Percentiles rank a stretch among this genome's conserved stretches.
phyloP scores from a whole-genome alignment of 2,329 filamentous ascomycete genomes.

The Penicillium sp. region DNA sequence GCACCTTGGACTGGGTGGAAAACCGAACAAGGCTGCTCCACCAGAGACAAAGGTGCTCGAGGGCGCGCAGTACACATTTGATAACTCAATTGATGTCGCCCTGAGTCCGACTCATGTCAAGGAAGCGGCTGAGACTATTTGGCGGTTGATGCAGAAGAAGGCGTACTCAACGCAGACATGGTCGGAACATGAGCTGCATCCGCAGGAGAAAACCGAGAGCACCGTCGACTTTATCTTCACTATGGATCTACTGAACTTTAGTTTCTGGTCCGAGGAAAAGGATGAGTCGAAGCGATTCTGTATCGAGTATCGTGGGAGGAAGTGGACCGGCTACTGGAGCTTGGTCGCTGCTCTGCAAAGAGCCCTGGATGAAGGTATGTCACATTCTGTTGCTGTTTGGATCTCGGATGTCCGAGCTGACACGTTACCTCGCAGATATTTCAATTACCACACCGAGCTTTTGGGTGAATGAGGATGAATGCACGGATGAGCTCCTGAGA shows the following conservation, averaged over 20 bases:
- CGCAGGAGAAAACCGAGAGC: constrained; percentile 70
- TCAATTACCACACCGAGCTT: constrained; percentile 85
- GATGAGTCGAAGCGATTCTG: constrained; percentile 68
- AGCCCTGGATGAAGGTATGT: constrained; percentile 75
- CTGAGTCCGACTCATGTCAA: constrained; percentile 80
- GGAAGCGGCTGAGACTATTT: constrained; percentile 72
- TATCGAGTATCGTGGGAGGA: constrained; percentile 72
- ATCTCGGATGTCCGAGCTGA: background rate
- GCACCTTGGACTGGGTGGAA: constrained; percentile 63
- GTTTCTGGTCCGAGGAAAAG: constrained; percentile 77
- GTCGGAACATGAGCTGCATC: constrained; percentile 85
- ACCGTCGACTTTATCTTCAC: constrained; percentile 92
- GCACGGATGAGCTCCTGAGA: constrained; percentile 66
- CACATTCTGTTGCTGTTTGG: background rate
- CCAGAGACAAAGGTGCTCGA: constrained; percentile 78
- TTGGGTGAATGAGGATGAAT: constrained; percentile 73
- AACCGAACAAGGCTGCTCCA: constrained; percentile 50
- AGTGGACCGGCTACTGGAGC: constrained; percentile 94
- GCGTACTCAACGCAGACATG: constrained; percentile 79
- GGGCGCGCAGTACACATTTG: constrained; percentile 78
- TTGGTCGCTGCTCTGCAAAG: constrained; percentile 81
- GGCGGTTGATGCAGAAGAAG: constrained; percentile 75
- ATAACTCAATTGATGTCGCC: constrained; percentile 90
- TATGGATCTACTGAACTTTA: constrained; percentile 96
- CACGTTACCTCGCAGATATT: constrained; percentile 53